Conservation (phyloP, 805 yeast genomes). For the Lipomyces lipofer region DNA sequence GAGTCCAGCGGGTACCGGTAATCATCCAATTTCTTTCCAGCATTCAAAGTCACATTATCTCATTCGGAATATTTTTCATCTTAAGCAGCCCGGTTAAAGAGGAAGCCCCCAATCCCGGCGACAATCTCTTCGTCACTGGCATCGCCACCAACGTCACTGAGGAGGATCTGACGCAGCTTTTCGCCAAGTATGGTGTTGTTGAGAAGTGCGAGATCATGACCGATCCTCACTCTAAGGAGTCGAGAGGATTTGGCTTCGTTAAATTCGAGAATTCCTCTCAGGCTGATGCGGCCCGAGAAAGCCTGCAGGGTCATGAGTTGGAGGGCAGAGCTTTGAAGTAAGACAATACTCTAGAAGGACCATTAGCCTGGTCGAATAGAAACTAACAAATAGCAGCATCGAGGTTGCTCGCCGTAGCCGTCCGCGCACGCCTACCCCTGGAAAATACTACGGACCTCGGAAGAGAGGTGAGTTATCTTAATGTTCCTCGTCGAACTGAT, state of each 20-base stretch:
- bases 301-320: constrained; percentile 46
- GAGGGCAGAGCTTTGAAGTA: constrained; percentile 45
- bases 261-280: constrained; percentile 44
- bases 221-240: constrained; percentile 47
- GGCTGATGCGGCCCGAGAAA: constrained; percentile 49
- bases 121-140: constrained; percentile 42
- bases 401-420: constrained; percentile 48
- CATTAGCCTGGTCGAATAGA: too few species aligned
- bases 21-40: neutral
- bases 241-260: constrained; percentile 57
- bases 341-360: too few species aligned
- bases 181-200: constrained; percentile 38
- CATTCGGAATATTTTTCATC: neutral
- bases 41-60: neutral
- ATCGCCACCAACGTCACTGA: constrained; percentile 39
- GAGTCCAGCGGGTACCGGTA: constrained; percentile 8
- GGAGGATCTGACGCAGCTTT: constrained; percentile 37
- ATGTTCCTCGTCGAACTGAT: neutral
- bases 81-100: neutral
- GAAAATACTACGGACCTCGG: constrained; percentile 40
- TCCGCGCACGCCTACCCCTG: constrained; percentile 44
- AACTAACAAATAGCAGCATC: constrained; percentile 35
- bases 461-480: constrained; percentile 7
- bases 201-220: constrained; percentile 46
- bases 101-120: constrained; percentile 36